A percentile compares a stretch with the other conserved stretches of the same genome.
These are phyloP conservation scores for Helotiales sp. DNA, from an alignment of 2,329 filamentous ascomycete species.

Conservation along the genomic window DNA sequence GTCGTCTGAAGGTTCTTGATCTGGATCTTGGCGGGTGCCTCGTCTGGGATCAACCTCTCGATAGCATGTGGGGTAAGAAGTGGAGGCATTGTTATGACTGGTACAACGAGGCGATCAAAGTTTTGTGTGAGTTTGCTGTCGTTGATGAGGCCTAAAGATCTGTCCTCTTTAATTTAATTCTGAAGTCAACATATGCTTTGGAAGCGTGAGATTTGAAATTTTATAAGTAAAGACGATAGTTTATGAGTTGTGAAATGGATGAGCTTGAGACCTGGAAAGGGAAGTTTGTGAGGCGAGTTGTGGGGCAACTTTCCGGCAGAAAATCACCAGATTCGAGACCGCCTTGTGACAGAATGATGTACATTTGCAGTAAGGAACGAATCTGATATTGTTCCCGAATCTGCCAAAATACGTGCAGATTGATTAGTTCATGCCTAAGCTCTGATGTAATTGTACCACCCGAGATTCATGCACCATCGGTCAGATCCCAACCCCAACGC, in stretches of 20 bases:
- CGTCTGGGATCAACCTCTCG: conserved; percentile 31
- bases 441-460: neutral
- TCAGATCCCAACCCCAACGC: neutral
- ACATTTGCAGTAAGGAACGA: neutral
- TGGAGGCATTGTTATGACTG: conserved; percentile 6
- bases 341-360: neutral
- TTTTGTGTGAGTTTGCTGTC: neutral
- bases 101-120: neutral
- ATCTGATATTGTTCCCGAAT: neutral
- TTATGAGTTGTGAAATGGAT: neutral
- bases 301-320: neutral
- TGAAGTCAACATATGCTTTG: neutral
- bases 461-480: neutral
- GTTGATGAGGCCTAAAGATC: too few relatives aligned
- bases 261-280: neutral
- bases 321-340: neutral
- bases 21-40: conserved; percentile 54
- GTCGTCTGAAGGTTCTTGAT: conserved; percentile 62
- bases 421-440: neutral
- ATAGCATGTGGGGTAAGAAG: conserved; percentile 19
- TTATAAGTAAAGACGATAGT: neutral
- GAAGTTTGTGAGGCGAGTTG: neutral
- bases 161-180: too few relatives aligned
- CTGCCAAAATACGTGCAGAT: neutral
- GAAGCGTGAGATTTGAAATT: neutral